Evolutionary conservation across 129 eudicot genomes (phyloP), one percentile per base, ranked within the genome.

Genomic region (Chrysanthemum lavandulifolium): DNA sequence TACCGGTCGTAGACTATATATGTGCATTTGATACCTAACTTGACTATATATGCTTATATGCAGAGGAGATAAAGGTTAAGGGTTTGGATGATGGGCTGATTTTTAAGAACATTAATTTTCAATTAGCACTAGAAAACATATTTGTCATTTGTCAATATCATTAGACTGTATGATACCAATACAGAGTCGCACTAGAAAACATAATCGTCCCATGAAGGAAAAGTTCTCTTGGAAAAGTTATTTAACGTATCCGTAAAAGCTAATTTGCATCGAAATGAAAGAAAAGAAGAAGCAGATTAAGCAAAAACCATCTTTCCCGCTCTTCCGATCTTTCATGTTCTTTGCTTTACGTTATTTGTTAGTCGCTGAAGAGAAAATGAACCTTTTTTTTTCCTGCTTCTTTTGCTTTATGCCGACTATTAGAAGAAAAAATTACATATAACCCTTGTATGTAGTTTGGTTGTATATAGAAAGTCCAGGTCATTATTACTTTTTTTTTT

Each of bases 11-110:
- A 27, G 29, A 27, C 3, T 27, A 27, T 49, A 11, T 23, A 2
- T 13, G 48, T 31, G 29, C 14, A 36, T 60, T 25, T 68, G 16
- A 53, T 18, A 1, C 12, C 11, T 16, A 3, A 61, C 4, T 61
- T 61, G 6, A 15, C 18, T 36, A 55, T 18, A 18, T 40, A 40
- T 71, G 75, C 65, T 55, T 71, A 10, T 18, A 14, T 27, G 73
- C 47, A 52, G 23, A 61, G 69, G 52, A 61, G 61, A 15, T 23
- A 72, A 61, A 47, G 57, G 16, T 48, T 54, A 43, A 60, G 48
- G 64, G 47, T 14, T 43, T 75, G 73, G 49, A 56, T 15, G 18
- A 76, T 67, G 53, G 47, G 67, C 62, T 25, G 74, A 43, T 58
- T 58, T 14, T 57, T 11, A 29, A 29, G 40, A 23, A 25, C 53